Evolutionary conservation across 169 alveolate species (phyloP).

Genomic region (Eimeria tenella): DNA sequence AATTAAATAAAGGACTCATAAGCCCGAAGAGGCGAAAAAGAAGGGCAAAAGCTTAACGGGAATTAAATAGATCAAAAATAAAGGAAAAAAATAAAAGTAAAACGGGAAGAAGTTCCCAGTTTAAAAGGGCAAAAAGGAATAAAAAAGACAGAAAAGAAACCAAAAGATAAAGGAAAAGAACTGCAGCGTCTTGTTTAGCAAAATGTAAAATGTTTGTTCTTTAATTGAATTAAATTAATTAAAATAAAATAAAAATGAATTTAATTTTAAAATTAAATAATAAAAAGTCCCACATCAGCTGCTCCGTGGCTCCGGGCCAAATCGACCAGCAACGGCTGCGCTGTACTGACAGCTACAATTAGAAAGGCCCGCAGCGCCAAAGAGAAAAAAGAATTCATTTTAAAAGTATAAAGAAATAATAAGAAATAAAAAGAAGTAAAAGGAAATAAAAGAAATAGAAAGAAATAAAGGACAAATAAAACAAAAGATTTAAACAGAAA

Average conservation of each 20-base stretch:
- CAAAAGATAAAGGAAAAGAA: too few relatives aligned
- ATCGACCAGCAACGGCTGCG: slow-evolving; percentile 78
- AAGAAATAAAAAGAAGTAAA: not conserved
- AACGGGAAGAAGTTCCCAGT: too few relatives aligned
- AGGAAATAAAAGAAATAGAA: not conserved
- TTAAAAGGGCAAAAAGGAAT: too few relatives aligned
- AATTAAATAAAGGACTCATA: not conserved
- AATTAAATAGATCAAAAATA: too few relatives aligned
- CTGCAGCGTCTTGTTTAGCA: too few relatives aligned
- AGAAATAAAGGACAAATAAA: not conserved
- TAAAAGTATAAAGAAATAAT: not conserved
- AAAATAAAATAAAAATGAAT: not conserved
- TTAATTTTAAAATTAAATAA: not conserved
- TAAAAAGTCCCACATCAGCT: slow-evolving; percentile 47
- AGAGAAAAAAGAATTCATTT: slow-evolving; percentile 1
- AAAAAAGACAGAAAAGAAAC: too few relatives aligned
- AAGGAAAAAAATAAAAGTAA: too few relatives aligned
- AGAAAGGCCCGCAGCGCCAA: slow-evolving; percentile 10
- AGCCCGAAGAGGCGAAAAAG: too few relatives aligned
- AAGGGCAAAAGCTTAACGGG: too few relatives aligned
- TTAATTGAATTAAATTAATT: not conserved
- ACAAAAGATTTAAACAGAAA: not conserved
- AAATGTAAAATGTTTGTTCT: too few relatives aligned
- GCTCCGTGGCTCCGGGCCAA: slow-evolving; percentile 69
- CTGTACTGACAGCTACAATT: slow-evolving; percentile 49